Conservation (phyloP, 805 yeast species). For the Wickerhamiella sergipiensis region DNA sequence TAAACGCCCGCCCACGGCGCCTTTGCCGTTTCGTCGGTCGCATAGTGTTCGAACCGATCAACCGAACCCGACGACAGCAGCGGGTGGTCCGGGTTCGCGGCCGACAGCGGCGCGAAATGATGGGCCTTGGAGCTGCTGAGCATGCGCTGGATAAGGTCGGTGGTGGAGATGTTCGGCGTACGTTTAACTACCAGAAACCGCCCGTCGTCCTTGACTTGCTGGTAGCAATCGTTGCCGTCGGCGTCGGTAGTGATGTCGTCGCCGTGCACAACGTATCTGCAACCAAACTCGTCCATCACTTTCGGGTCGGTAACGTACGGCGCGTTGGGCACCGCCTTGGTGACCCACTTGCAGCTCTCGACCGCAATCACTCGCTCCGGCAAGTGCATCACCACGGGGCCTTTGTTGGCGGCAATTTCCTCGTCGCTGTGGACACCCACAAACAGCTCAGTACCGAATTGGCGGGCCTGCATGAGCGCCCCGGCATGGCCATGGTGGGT, state of each 20-base stretch:
- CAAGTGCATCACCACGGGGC: conserved; percentile 83
- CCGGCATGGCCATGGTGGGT: conserved; percentile 97
- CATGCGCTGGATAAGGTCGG: conserved; percentile 87
- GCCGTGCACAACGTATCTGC: conserved; percentile 93
- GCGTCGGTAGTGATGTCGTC: conserved; percentile 97
- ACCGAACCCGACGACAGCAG: conserved; percentile 7
- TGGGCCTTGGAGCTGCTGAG: conserved; percentile 46
- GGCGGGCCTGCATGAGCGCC: conserved; percentile 86
- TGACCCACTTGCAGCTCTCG: conserved; percentile 81
- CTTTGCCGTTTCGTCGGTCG: conserved; percentile 13
- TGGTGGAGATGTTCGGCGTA: conserved; percentile 87
- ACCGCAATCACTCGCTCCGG: conserved; percentile 76
- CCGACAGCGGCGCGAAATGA: conserved; percentile 32
- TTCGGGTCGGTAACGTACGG: conserved; percentile 88
- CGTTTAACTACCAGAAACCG: conserved; percentile 82
- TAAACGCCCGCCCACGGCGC: conserved; percentile 17
- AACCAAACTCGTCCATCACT: conserved; percentile 59
- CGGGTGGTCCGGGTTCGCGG: conserved; percentile 8
- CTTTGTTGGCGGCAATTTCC: conserved; percentile 71
- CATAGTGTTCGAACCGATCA: conserved; percentile 14
- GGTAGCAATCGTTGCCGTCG: conserved; percentile 86
- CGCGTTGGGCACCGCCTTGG: conserved; percentile 55
- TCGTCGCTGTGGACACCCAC: conserved; percentile 92
- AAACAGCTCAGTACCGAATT: conserved; percentile 55
- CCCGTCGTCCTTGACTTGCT: conserved; percentile 69